phyloP scores from a whole-genome alignment of 2,329 filamentous ascomycete genomes.

The Parasarocladium wereldwijsianum region DNA sequence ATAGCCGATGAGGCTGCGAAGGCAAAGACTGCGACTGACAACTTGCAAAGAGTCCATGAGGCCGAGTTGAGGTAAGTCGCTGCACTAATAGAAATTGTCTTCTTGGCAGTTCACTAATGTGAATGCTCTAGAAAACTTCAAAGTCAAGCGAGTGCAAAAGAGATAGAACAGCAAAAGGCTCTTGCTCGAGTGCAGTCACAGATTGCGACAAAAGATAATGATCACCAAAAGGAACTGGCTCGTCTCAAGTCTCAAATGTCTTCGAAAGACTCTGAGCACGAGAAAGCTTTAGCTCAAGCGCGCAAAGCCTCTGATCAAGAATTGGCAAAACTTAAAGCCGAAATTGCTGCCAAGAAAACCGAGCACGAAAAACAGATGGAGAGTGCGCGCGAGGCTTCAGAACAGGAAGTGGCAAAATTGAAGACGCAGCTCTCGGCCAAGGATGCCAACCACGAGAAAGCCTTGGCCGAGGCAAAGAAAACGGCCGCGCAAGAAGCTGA shows the following conservation, averaged over 20 bases:
- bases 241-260: slow-evolving; percentile 17
- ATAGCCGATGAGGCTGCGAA: slow-evolving; percentile 13
- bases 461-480: slow-evolving; percentile 32
- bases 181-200: slow-evolving; percentile 15
- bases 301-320: slow-evolving; percentile 14
- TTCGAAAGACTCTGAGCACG: slow-evolving; percentile 9
- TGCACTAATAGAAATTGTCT: not conserved
- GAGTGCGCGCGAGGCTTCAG: not conserved
- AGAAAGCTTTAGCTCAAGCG: slow-evolving; percentile 8
- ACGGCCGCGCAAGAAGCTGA: slow-evolving; percentile 33
- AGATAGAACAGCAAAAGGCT: slow-evolving; percentile 16
- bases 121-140: slow-evolving; percentile 14
- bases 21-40: slow-evolving; percentile 16
- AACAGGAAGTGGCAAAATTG: slow-evolving; percentile 9
- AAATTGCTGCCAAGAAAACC: slow-evolving; percentile 10
- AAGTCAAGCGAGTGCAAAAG: slow-evolving; percentile 10
- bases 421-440: slow-evolving; percentile 9
- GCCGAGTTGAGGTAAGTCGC: slow-evolving; percentile 42
- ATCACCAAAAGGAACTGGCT: slow-evolving; percentile 13
- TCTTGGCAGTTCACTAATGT: slow-evolving; percentile 8
- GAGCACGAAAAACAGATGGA: slow-evolving; percentile 6
- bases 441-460: slow-evolving; percentile 21
- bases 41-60: slow-evolving; percentile 38
- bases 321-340: slow-evolving; percentile 13
- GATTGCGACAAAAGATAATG: slow-evolving; percentile 13